phyloP scores from a whole-genome alignment of 495 filamentous ascomycete species.

The Pseudevernia furfuracea region DNA sequence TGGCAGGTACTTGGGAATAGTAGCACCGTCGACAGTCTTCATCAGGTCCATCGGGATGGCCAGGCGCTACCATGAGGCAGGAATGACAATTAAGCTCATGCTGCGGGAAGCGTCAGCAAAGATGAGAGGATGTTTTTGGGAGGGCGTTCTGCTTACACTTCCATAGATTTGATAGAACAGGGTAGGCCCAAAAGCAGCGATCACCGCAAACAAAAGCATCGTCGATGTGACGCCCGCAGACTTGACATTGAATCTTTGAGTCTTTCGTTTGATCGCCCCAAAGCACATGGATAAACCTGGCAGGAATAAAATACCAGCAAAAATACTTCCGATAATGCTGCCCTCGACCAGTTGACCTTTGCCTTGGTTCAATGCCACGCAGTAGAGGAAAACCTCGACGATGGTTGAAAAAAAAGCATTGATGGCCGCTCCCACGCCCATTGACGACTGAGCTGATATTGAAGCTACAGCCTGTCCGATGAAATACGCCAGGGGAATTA shows the following conservation, averaged over 20 bases:
- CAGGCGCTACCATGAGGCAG: slow-evolving; percentile 44
- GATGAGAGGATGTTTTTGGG: not conserved
- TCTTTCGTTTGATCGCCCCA: slow-evolving; percentile 94
- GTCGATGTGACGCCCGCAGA: slow-evolving; percentile 97
- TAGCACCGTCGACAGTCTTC: slow-evolving; percentile 86
- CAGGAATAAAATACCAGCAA: slow-evolving; percentile 91
- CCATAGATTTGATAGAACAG: slow-evolving; percentile 99
- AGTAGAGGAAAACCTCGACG: slow-evolving; percentile 97
- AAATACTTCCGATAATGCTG: slow-evolving; percentile 94
- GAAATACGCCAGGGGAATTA: slow-evolving; percentile 97
- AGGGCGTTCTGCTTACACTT: slow-evolving; percentile 51
- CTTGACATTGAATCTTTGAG: slow-evolving; percentile 94
- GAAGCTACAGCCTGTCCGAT: slow-evolving; percentile 99
- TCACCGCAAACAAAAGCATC: slow-evolving; percentile 94
- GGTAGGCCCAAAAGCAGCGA: slow-evolving; percentile 94
- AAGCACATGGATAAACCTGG: slow-evolving; percentile 99
- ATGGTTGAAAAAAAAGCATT: slow-evolving; percentile 99
- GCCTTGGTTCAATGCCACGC: slow-evolving; percentile 84
- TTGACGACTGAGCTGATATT: slow-evolving; percentile 97
- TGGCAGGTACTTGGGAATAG: slow-evolving; percentile 80
- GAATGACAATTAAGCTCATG: slow-evolving; percentile 87
- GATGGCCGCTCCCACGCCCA: slow-evolving; percentile 97
- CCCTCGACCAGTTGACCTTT: slow-evolving; percentile 92
- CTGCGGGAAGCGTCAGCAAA: slow-evolving; percentile 41
- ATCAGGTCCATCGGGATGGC: slow-evolving; percentile 33